These are phyloP conservation scores for Handroanthus guayacan DNA, from an alignment of 257 asterid genomes.

Conservation along the genomic window DNA sequence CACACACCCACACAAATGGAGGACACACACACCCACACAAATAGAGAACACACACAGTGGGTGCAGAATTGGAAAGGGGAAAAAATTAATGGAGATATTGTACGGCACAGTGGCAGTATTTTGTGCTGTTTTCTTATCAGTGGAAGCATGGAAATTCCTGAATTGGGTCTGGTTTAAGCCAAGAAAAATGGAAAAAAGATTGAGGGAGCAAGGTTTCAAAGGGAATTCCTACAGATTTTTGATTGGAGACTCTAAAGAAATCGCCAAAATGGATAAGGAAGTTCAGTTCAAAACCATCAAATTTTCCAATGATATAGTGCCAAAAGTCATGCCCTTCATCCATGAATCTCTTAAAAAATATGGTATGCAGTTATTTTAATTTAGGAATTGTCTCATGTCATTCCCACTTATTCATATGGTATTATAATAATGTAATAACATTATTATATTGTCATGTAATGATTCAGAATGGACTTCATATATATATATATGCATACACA, in stretches of 20 bases:
- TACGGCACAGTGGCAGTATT: constrained; percentile 6
- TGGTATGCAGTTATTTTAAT: constrained; percentile 23
- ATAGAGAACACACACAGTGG: neutral
- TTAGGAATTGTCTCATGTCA: no score
- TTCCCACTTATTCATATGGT: no score
- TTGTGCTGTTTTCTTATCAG: constrained; percentile 21
- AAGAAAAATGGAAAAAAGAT: constrained; percentile 40
- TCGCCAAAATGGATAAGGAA: constrained; percentile 18
- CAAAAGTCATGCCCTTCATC: constrained; percentile 43
- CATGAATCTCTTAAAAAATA: constrained; percentile 26
- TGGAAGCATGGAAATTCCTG: constrained; percentile 40
- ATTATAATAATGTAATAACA: no score
- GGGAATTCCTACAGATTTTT: constrained; percentile 48
- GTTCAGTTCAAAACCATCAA: constrained; percentile 44
- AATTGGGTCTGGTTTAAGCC: constrained; percentile 53
- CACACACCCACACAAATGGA: neutral
- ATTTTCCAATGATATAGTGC: constrained; percentile 46
- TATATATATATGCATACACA: no score
- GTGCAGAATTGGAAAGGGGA: neutral
- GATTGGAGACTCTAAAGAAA: constrained; percentile 49
- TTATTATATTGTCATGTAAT: no score
- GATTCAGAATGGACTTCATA: no score
- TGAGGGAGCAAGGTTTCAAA: constrained; percentile 45
- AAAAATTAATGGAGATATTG: constrained; percentile 34
- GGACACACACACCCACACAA: neutral